Evolutionary conservation across 1,139 yeast genomes (phyloP).

Genomic region (Sugiyamaella sp.): DNA sequence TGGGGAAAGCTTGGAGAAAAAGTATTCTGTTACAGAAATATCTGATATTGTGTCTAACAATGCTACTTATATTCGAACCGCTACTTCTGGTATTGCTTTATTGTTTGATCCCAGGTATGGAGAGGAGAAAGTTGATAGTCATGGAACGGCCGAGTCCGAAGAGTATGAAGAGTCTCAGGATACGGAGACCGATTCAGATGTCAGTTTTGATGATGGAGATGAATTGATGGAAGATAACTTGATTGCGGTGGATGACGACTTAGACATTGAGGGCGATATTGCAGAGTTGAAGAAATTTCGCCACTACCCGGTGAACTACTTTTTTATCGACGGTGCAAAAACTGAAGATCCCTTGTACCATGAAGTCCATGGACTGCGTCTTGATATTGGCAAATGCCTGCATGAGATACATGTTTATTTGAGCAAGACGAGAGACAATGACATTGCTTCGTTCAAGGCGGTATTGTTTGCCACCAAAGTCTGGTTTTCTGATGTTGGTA

Average conservation of each 20-base stretch:
- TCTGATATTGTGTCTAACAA: conserved; percentile 52
- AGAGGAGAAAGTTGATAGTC: conserved; percentile 13
- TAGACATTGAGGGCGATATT: conserved; percentile 44
- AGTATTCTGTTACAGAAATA: conserved; percentile 34
- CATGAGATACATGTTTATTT: conserved; percentile 62
- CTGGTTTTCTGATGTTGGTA: conserved; percentile 85
- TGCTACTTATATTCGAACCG: conserved; percentile 59
- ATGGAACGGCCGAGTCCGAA: conserved; percentile 24
- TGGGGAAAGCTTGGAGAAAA: conserved; percentile 13
- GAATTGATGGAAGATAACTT: conserved; percentile 32
- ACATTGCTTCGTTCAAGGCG: conserved; percentile 68
- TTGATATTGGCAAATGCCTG: conserved; percentile 65
- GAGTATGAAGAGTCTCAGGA: conserved; percentile 39
- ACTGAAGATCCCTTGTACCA: conserved; percentile 53
- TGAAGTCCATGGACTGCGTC: conserved; percentile 63
- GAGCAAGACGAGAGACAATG: conserved; percentile 57
- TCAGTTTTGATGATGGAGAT: conserved; percentile 28
- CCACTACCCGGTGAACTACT: conserved; percentile 48
- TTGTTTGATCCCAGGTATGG: conserved; percentile 65
- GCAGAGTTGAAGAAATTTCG: conserved; percentile 38
- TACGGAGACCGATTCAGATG: conserved; percentile 43
- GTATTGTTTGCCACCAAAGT: conserved; percentile 68
- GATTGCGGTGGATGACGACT: conserved; percentile 46
- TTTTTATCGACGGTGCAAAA: conserved; percentile 45
- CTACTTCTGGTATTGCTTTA: conserved; percentile 73